These are phyloP conservation scores for Ceratocystis huliohia DNA, from an alignment of 2,329 filamentous ascomycete species.

Conservation along the genomic window DNA sequence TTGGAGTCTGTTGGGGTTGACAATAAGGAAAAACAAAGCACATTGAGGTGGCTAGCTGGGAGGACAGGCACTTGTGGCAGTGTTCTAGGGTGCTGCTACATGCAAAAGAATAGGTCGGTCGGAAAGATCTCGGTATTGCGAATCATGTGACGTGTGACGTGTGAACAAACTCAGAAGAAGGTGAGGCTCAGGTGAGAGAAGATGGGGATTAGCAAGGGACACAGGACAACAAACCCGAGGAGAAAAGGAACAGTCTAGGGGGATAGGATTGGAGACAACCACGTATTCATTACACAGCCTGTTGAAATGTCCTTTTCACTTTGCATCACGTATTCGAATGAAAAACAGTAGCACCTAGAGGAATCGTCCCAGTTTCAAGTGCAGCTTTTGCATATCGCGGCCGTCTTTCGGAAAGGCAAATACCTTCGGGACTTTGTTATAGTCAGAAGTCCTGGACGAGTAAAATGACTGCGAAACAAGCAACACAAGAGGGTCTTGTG, in stretches of 20 bases:
- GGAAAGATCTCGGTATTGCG: conserved; percentile 3
- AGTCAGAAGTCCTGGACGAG: not conserved
- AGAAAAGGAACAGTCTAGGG: not conserved
- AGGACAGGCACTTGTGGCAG: not conserved
- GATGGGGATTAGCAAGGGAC: not conserved
- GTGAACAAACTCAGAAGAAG: not conserved
- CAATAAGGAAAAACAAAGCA: not conserved
- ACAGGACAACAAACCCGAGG: not conserved
- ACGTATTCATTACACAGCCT: too few species aligned
- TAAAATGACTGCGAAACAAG: not conserved
- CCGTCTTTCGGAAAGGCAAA: too few species aligned
- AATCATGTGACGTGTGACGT: not conserved
- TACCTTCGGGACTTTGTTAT: too few species aligned
- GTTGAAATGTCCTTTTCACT: too few species aligned
- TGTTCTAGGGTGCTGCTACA: not conserved
- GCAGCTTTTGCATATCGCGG: too few species aligned
- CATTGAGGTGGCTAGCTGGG: not conserved
- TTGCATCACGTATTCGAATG: too few species aligned
- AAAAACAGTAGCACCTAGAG: too few species aligned
- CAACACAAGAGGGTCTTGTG: not conserved
- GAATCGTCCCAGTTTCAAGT: too few species aligned
- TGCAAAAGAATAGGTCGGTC: not conserved
- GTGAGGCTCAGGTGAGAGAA: conserved; percentile 1
- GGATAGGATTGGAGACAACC: not conserved
- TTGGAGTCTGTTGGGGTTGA: conserved; percentile 4